Conservation (phyloP, 2,329 filamentous ascomycete genomes). For the Sporothrix inflata region DNA sequence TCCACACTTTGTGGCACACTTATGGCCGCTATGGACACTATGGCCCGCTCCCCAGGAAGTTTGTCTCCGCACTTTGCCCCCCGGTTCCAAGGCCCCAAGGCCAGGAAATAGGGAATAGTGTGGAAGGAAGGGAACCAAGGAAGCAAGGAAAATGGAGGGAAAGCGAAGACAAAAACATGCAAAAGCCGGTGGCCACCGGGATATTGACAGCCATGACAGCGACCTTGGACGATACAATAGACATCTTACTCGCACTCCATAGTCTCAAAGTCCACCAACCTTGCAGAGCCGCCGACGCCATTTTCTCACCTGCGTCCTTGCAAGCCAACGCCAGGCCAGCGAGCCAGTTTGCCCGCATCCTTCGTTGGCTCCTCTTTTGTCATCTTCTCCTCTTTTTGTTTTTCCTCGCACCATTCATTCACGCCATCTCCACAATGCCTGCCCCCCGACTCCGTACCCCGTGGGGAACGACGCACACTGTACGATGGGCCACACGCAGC, state of each 20-base stretch:
- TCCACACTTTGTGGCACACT: neutral
- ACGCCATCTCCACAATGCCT: neutral
- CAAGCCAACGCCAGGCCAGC: neutral
- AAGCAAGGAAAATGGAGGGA: neutral
- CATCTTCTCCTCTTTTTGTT: neutral
- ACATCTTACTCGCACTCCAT: neutral
- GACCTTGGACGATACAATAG: neutral
- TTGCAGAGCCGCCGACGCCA: neutral
- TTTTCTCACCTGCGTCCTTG: neutral
- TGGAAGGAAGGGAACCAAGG: no score
- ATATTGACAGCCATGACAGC: neutral
- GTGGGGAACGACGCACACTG: neutral
- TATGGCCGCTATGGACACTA: constrained; percentile 1
- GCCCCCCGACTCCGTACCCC: neutral
- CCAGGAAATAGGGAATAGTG: neutral
- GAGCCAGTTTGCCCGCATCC: neutral
- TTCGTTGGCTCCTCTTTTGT: neutral
- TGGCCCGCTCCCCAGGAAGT: constrained; percentile 5
- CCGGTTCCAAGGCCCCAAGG: no score
- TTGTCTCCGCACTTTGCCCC: constrained; percentile 8
- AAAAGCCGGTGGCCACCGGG: constrained; percentile 4
- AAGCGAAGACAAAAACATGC: neutral
- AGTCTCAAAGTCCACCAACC: neutral
- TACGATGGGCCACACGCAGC: neutral
- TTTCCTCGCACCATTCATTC: neutral